Evolutionary conservation across 352 stramenopile genomes (phyloP), one percentile per base, ranked within the genome.

Genomic region (Phytophthora citricola): DNA sequence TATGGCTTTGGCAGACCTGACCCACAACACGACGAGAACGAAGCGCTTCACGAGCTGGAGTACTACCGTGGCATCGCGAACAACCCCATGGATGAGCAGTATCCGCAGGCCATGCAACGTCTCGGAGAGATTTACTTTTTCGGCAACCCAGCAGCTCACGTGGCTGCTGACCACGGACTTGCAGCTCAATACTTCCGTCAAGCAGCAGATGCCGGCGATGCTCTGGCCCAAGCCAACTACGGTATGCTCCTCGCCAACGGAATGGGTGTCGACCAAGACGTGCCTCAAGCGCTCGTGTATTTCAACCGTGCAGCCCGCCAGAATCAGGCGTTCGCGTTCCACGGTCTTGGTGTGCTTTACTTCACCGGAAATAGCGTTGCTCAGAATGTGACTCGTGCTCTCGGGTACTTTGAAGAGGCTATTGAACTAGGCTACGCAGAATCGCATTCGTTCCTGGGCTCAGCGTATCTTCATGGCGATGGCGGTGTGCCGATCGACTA

Each of bases 111-210:
- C 2, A 84, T 86, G 14, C 75, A 91, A 26, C 74, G 75, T 26
- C 76, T 94, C 10, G 86, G 79, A 7, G 84, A 92, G 66, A 79
- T 87, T 50, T 83, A 90, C 36, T 93, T 87, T 52, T 92, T 90
- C 34, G 86, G 86, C 6, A 81, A 94, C 41, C 73, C 73, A 1
- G 81, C 76, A 10, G 86, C 79, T 17, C 81, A 83, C 1, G 69
- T 94, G 0, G 60, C 60, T 3, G 69, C 71, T n/a, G 71, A 94
- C 43, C 79, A 79, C 11, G 69, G 52, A 12, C 69, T 71, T 45
- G 86, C 84, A 1, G 79, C 78, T 2, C 62, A 78, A 43, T 79
- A 90, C 50, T 94, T 93, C 58, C 75, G 76, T n/a, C 71, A 77
- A 43, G 86, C 83, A n/a, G 86, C 86, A 0, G 79, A 91, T 11